phyloP scores from a whole-genome alignment of 176 grass and related monocot species.

The Eleusine indica region DNA sequence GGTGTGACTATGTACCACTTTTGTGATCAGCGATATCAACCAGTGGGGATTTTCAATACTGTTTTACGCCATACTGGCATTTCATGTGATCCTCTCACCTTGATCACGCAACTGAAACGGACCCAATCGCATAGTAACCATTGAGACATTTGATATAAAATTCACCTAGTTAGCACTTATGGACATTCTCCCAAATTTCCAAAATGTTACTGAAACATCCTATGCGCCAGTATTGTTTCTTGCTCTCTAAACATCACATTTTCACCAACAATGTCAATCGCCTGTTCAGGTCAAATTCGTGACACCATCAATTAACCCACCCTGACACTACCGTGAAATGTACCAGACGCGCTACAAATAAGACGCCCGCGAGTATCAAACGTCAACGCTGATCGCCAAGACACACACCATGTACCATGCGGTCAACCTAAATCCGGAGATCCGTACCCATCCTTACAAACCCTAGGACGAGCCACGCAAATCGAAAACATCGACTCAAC shows the following conservation, averaged over 20 bases:
- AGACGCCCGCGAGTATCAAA: background rate
- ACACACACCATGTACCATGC: background rate
- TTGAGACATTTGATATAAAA: background rate
- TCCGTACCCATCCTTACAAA: background rate
- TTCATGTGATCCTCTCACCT: background rate
- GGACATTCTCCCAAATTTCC: background rate
- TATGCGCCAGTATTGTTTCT: background rate
- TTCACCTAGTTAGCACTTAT: background rate
- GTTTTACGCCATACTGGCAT: background rate
- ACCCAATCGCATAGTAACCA: background rate
- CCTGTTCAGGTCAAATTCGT: background rate
- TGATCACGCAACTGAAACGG: background rate
- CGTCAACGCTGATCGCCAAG: background rate
- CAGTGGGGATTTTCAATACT: background rate
- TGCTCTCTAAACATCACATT: background rate
- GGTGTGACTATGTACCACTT: background rate
- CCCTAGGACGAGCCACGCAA: constrained; percentile 16
- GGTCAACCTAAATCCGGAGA: background rate
- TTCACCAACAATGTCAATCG: background rate
- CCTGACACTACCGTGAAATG: background rate
- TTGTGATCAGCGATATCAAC: background rate
- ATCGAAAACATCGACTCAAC: background rate
- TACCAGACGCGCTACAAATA: background rate
- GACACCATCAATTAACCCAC: background rate
- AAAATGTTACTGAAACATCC: background rate